Conservation (phyloP, 1,284 basidiomycete species). For the Cystobasidium pallidum region DNA sequence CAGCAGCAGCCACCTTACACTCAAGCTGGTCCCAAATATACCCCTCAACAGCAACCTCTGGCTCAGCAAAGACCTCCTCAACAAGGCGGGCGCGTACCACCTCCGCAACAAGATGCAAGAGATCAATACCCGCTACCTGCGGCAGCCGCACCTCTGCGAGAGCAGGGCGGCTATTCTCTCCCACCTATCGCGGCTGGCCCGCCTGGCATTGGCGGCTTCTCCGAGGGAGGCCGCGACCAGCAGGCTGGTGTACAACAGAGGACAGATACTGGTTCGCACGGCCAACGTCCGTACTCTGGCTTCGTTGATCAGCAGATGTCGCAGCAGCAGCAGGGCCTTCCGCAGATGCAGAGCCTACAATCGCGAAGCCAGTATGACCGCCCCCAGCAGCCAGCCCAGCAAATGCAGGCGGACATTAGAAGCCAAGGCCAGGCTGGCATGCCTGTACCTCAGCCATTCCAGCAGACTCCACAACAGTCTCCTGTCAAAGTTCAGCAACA, state of each 20-base stretch:
- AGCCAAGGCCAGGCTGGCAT: slow-evolving; percentile 5
- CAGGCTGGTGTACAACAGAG: slow-evolving; percentile 42
- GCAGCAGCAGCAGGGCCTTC: slow-evolving; percentile 44
- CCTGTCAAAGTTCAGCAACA: slow-evolving; percentile 41
- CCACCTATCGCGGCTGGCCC: slow-evolving; percentile 41
- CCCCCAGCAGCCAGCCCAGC: slow-evolving; percentile 43
- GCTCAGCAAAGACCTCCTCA: slow-evolving; percentile 30
- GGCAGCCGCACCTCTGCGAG: slow-evolving; percentile 41
- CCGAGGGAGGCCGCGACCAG: slow-evolving; percentile 24
- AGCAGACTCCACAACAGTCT: slow-evolving; percentile 48
- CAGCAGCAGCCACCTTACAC: slow-evolving; percentile 23
- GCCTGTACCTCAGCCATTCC: slow-evolving; percentile 32
- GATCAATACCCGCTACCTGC: slow-evolving; percentile 33
- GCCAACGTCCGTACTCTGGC: slow-evolving; percentile 21
- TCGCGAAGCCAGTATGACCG: slow-evolving; percentile 42
- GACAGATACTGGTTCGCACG: slow-evolving; percentile 40
- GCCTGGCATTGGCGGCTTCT: background rate
- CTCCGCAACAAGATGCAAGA: slow-evolving; percentile 16
- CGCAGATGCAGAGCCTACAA: slow-evolving; percentile 40
- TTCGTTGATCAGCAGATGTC: slow-evolving; percentile 45
- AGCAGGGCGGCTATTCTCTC: slow-evolving; percentile 43
- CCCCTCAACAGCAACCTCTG: slow-evolving; percentile 29
- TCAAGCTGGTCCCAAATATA: slow-evolving; percentile 11
- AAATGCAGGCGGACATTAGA: slow-evolving; percentile 46
- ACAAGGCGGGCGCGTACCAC: slow-evolving; percentile 10